phyloP scores from a whole-genome alignment of 2,329 filamentous ascomycete species.

The Colletotrichum camelliae region DNA sequence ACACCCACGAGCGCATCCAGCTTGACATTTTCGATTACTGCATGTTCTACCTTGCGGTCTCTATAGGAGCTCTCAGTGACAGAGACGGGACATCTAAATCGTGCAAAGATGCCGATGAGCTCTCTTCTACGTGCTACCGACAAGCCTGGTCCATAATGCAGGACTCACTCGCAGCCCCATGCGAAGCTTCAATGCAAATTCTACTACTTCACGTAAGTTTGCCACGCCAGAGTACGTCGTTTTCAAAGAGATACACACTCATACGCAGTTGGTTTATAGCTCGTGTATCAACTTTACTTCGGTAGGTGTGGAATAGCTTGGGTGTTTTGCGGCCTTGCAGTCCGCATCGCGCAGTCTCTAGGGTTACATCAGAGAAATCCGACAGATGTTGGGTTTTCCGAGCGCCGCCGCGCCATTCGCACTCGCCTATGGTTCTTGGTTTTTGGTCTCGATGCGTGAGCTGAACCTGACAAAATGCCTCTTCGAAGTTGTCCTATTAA shows the following conservation, averaged over 20 bases:
- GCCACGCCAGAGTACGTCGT: not conserved
- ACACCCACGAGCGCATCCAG: not conserved
- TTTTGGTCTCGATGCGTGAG: not conserved
- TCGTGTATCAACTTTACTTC: not conserved
- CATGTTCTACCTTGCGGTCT: not conserved
- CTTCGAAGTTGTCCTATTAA: accelerated
- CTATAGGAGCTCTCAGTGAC: not conserved
- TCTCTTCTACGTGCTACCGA: not conserved
- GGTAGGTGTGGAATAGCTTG: not conserved
- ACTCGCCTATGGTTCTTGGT: not conserved
- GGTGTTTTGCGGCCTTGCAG: not conserved
- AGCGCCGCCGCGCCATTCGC: not conserved
- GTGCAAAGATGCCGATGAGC: not conserved
- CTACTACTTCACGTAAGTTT: not conserved
- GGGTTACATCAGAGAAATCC: not conserved
- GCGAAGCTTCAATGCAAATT: not conserved
- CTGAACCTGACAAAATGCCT: not conserved
- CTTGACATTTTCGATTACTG: not conserved
- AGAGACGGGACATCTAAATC: not conserved
- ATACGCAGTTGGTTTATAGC: not conserved
- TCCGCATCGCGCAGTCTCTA: not conserved
- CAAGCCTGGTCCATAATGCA: not conserved
- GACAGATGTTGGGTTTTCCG: not conserved
- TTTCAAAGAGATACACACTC: no score
- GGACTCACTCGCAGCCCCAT: not conserved